These are phyloP conservation scores for Coemansia sp. DNA, from an alignment of 192 early-diverging fungal genomes.

Conservation along the genomic window DNA sequence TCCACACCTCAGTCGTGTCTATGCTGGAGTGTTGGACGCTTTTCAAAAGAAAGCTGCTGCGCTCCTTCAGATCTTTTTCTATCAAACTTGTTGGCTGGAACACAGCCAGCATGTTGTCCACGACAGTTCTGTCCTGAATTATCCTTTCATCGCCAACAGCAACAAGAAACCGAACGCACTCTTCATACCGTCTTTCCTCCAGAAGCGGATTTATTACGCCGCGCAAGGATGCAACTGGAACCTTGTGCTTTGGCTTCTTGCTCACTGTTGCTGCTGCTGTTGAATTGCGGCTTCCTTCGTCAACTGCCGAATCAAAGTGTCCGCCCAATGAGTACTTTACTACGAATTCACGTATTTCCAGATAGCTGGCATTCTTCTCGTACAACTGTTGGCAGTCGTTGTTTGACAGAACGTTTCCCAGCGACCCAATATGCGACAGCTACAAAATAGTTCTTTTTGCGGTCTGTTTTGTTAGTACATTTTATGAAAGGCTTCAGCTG, in stretches of 20 bases:
- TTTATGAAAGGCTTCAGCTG: neutral
- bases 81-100: constrained; percentile 36
- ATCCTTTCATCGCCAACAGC: constrained; percentile 12
- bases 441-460: neutral
- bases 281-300: neutral
- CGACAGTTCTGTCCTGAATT: constrained; percentile 17
- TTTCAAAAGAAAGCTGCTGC: constrained; percentile 36
- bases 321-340: constrained; percentile 7
- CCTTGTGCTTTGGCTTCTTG: constrained; percentile 6
- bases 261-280: neutral
- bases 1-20: constrained; percentile 37
- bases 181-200: constrained; percentile 38
- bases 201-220: constrained; percentile 39
- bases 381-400: constrained; percentile 1
- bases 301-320: neutral
- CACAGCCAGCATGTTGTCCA: constrained; percentile 28
- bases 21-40: neutral
- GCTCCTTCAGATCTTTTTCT: constrained; percentile 33
- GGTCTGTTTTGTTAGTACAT: neutral
- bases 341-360: constrained; percentile 45
- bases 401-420: neutral
- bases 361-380: constrained; percentile 2
- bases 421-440: constrained; percentile 3
- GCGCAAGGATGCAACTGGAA: constrained; percentile 27
- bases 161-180: constrained; percentile 36